A percentile compares a stretch with the other conserved stretches of the same genome.
phyloP scores from a whole-genome alignment of 345 rosid species.

The Eucalyptus microcorys region DNA sequence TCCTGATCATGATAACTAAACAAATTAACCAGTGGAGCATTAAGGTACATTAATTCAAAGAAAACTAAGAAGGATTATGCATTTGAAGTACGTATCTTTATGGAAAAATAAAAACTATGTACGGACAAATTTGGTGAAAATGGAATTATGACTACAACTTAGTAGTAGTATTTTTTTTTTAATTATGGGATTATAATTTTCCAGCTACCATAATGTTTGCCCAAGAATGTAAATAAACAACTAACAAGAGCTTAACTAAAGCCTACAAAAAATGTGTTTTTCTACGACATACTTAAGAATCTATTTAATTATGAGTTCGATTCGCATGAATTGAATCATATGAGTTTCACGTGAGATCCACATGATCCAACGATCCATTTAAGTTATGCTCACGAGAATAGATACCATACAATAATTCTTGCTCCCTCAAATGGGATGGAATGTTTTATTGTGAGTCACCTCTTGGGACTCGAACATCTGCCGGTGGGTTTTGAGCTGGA shows the following conservation, averaged over 20 bases:
- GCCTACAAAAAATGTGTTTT: background rate
- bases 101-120: background rate
- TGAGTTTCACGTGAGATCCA: no score
- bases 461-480: constrained; percentile 43
- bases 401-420: background rate
- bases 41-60: background rate
- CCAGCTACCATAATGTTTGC: background rate
- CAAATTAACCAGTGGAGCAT: background rate
- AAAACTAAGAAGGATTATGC: background rate
- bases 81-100: background rate
- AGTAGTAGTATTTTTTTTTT: background rate
- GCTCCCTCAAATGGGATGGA: background rate
- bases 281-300: background rate
- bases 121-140: background rate
- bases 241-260: background rate
- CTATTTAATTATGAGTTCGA: background rate
- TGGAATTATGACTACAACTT: background rate
- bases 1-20: background rate
- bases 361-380: background rate
- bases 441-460: constrained; percentile 10
- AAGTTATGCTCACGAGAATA: background rate
- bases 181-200: background rate
- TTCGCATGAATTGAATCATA: accelerated
- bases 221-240: background rate
- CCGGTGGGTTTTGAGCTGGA: constrained; percentile 76